A percentile compares a stretch with the other conserved stretches of the same genome.
Conservation (phyloP, 805 yeast genomes). For the Starmerella apicola region DNA sequence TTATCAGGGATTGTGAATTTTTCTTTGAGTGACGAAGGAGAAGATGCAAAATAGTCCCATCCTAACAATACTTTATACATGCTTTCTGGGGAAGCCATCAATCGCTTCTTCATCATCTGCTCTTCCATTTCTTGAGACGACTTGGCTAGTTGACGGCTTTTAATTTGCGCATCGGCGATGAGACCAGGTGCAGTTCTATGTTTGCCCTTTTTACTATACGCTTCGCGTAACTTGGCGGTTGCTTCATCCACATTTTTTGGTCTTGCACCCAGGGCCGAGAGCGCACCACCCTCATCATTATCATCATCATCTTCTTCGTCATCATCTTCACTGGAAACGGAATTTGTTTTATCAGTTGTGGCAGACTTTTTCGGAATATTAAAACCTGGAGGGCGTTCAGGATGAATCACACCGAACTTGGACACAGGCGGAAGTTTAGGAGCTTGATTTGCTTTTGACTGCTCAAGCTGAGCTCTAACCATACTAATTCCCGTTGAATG, state of each 20-base stretch:
- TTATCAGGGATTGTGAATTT: slow-evolving; percentile 41
- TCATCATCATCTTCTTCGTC: slow-evolving; percentile 33
- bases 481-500: slow-evolving; percentile 6
- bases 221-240: slow-evolving; percentile 5
- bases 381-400: slow-evolving; percentile 42
- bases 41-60: slow-evolving; percentile 69
- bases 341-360: slow-evolving; percentile 6
- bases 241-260: slow-evolving; percentile 17
- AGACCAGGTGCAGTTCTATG: slow-evolving; percentile 1
- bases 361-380: slow-evolving; percentile 27
- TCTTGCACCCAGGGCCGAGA: slow-evolving; percentile 16
- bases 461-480: slow-evolving; percentile 5
- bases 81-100: slow-evolving; percentile 67
- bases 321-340: slow-evolving; percentile 28
- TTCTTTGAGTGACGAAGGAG: slow-evolving; percentile 30
- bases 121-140: slow-evolving; percentile 43
- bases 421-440: background rate
- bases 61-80: slow-evolving; percentile 53
- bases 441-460: background rate
- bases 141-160: slow-evolving; percentile 13
- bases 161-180: background rate
- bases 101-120: slow-evolving; percentile 63
- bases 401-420: slow-evolving; percentile 27
- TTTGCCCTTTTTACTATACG: slow-evolving; percentile 5
- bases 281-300: slow-evolving; percentile 29